Evolutionary conservation across 2,329 filamentous ascomycete genomes (phyloP), one percentile per base, ranked within the genome.

Genomic region (Pseudogymnoascus pannorum): DNA sequence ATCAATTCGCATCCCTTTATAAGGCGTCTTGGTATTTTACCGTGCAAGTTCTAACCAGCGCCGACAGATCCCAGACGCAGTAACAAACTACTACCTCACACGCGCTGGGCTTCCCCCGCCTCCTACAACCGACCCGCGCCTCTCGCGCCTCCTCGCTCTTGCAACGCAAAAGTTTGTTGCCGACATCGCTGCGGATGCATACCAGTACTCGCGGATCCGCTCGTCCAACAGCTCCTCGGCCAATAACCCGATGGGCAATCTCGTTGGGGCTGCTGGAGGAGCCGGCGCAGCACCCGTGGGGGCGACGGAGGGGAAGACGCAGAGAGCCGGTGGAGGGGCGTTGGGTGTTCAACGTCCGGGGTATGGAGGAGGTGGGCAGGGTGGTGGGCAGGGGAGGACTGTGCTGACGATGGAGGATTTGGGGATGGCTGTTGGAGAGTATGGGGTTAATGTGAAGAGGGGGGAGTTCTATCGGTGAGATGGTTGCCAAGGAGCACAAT

Each of bases 101-200:
- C 89, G 95, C 68, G 92, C 93, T 66, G 94, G 94, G 60, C 89
- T 99, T 3, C 92, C 94, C 33, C 93, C 93, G 1, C 92, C 93
- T 40, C 92, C 91, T 0, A 88, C 94, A 69, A 96, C 92, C 59
- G 91, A 96, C 70, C 88, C 88, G 18, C 91, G 92, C 62, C 88
- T 99, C 26, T 91, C 93, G 20, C 91, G 93, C 57, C 88, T 99
- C 2, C 88, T 99, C 44, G 93, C 94, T 2, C 88, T 99, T 7
- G 94, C 94, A n/a, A 96, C 94, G 0, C 94, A 99, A 73, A 99
- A 99, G 74, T 99, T 99, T 80, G 90, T 99, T 69, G 92, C 94
- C 63, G 94, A 99, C 74, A 91, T 99, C 66, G 94, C 94, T 1
- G 92, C 94, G 62, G 94, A 99, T 74, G 92, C 94, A 2, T 99